A percentile compares a stretch with the other conserved stretches of the same genome.
These are phyloP conservation scores for Verticillium alfalfae DNA, from an alignment of 2,329 filamentous ascomycete genomes.

Conservation along the genomic window DNA sequence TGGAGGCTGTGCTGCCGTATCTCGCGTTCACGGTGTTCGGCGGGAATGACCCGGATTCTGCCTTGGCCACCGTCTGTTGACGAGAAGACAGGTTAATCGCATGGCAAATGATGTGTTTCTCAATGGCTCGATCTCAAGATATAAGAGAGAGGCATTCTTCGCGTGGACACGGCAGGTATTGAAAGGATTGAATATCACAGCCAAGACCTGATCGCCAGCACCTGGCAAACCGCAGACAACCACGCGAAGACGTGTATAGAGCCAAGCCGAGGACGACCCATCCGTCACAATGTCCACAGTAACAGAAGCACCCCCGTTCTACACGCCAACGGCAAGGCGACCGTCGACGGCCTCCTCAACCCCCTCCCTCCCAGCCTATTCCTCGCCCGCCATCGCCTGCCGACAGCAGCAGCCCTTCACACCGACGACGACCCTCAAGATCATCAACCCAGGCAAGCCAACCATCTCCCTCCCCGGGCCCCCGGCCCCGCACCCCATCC, in stretches of 20 bases:
- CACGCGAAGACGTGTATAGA: not conserved
- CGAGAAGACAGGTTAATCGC: not conserved
- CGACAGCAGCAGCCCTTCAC: constrained; percentile 23
- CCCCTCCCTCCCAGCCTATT: constrained; percentile 20
- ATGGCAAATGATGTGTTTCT: not conserved
- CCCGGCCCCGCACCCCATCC: constrained; percentile 29
- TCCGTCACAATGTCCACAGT: not conserved
- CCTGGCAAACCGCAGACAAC: no score
- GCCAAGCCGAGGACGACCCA: not conserved
- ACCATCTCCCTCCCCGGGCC: constrained; percentile 36
- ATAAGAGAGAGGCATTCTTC: no score
- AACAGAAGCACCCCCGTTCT: not conserved
- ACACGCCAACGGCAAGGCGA: not conserved
- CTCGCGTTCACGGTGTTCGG: not conserved
- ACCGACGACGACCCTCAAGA: constrained; percentile 39
- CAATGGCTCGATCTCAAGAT: no score
- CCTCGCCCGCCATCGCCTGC: constrained; percentile 11
- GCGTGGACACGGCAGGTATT: no score
- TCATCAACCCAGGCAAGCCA: constrained; percentile 39
- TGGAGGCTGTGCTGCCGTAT: not conserved
- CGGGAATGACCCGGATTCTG: not conserved
- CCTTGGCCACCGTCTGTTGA: not conserved
- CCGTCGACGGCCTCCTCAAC: constrained; percentile 8
- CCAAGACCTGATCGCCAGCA: no score
- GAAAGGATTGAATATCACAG: no score